Conservation (phyloP, 768 basidiomycete species). For the Pleurotus sapidus region DNA sequence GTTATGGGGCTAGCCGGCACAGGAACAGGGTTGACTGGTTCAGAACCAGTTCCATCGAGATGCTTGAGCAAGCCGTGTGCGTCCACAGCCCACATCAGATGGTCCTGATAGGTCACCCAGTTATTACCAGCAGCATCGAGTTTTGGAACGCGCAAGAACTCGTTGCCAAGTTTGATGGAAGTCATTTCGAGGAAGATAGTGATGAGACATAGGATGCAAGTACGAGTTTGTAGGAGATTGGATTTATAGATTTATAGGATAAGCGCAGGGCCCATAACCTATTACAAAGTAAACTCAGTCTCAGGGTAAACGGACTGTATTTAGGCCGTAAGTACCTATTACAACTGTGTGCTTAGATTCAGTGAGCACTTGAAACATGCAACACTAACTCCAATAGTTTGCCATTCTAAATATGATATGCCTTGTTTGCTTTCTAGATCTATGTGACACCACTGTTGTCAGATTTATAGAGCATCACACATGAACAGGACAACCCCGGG, state of each 20-base stretch:
- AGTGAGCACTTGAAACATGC: no score
- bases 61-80: conserved; percentile 1
- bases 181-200: conserved; percentile 3
- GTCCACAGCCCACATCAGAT: not conserved
- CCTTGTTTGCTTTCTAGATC: no score
- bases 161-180: not conserved
- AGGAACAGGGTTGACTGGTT: conserved; percentile 1
- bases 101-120: not conserved
- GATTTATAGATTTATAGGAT: not conserved
- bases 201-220: conserved; percentile 4
- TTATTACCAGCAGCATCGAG: not conserved
- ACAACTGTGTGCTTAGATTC: no score
- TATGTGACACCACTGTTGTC: no score
- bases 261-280: not conserved
- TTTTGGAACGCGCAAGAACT: not conserved
- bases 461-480: no score
- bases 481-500: no score
- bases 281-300: not conserved
- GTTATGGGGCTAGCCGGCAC: not conserved
- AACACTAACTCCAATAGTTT: no score
- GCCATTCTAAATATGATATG: no score
- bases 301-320: not conserved
- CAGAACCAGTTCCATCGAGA: not conserved
- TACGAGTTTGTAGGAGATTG: not conserved
- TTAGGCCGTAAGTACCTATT: not conserved